Evolutionary conservation across 305 asterid species (phyloP).

Genomic region (Nicotiana rustica): DNA sequence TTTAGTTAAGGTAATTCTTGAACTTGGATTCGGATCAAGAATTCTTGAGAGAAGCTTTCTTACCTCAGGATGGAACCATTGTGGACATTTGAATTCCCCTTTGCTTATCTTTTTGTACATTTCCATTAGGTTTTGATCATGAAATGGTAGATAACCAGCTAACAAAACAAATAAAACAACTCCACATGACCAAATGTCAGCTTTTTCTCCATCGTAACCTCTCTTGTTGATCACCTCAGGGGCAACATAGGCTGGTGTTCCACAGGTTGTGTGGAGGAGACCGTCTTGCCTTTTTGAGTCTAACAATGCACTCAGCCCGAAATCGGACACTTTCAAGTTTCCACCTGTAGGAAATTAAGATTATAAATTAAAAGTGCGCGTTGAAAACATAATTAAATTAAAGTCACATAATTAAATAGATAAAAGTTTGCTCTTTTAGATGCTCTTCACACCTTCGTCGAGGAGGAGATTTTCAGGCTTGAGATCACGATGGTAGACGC

Average conservation of each 20-base stretch:
- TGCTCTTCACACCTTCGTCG: constrained; percentile 41
- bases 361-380: neutral
- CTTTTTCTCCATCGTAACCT: constrained; percentile 61
- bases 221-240: constrained; percentile 56
- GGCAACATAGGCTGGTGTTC: constrained; percentile 62
- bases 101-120: constrained; percentile 56
- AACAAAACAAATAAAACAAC: constrained; percentile 57
- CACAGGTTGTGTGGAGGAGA: constrained; percentile 63
- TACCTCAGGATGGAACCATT: constrained; percentile 57
- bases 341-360: constrained; percentile 30
- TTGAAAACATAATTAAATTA: neutral
- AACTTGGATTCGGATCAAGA: constrained; percentile 54
- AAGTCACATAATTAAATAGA: neutral
- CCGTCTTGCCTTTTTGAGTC: constrained; percentile 57
- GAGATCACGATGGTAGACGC: constrained; percentile 62
- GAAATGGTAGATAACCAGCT: constrained; percentile 64
- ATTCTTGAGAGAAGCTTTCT: constrained; percentile 50
- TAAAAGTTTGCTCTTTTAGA: neutral
- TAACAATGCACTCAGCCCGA: constrained; percentile 54
- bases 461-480: constrained; percentile 65
- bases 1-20: constrained; percentile 48
- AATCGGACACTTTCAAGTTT: constrained; percentile 54
- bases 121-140: constrained; percentile 52
- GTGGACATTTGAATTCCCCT: constrained; percentile 55
- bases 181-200: constrained; percentile 66